Evolutionary conservation across 164 flowering plant genomes (phyloP).

Genomic region (Aristolochia contorta): DNA sequence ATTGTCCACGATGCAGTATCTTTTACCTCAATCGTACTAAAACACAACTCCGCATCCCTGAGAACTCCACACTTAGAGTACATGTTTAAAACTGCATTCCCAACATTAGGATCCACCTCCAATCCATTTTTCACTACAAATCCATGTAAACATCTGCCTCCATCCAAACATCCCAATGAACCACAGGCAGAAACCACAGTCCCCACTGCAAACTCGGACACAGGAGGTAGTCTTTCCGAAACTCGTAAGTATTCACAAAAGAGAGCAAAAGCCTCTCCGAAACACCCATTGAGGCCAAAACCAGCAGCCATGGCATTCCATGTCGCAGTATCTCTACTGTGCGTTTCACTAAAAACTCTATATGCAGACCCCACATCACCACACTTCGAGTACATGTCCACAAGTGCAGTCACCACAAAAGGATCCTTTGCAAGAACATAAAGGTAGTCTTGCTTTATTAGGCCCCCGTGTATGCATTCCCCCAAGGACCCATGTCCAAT

Average conservation of each 20-base stretch:
- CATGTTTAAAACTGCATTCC: constrained; percentile 13
- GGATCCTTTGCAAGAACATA: background rate
- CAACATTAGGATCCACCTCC: constrained; percentile 1
- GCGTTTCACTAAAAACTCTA: constrained; percentile 6
- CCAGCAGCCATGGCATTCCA: constrained; percentile 15
- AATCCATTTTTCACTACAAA: constrained; percentile 9
- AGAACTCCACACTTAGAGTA: constrained; percentile 14
- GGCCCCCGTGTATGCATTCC: constrained; percentile 6
- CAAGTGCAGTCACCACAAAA: constrained; percentile 11
- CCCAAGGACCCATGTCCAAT: constrained; percentile 3
- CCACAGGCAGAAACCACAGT: constrained; percentile 8
- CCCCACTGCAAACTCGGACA: constrained; percentile 5
- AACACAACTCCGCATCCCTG: constrained; percentile 7
- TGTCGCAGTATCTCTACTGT: background rate
- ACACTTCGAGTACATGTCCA: constrained; percentile 18
- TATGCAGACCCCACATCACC: constrained; percentile 14
- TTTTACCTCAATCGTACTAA: constrained; percentile 6
- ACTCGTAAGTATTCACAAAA: constrained; percentile 4
- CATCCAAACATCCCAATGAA: constrained; percentile 8
- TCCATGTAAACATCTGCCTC: constrained; percentile 10
- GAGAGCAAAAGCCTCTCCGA: constrained; percentile 8
- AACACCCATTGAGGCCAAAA: constrained; percentile 13
- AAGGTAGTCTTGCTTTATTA: background rate
- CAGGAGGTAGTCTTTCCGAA: background rate
- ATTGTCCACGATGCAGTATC: constrained; percentile 14